Conservation (phyloP, 192 early-diverging fungal species). For the Rhizophlyctis rosea region DNA sequence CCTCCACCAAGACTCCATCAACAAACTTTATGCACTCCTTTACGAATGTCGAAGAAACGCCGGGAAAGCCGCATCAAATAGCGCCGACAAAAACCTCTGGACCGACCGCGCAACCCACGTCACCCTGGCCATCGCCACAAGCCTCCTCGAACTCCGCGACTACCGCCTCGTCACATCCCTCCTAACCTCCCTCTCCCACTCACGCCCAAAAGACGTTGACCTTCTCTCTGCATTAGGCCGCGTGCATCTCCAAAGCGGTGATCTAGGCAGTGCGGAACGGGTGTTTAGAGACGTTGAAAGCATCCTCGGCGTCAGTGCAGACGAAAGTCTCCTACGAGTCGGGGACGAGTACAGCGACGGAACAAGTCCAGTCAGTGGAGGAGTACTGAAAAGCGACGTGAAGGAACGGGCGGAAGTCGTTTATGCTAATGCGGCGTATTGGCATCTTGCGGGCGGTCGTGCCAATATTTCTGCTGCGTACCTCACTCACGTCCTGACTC, state of each 20-base stretch:
- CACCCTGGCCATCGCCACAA: conserved; percentile 25
- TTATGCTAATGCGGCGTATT: conserved; percentile 29
- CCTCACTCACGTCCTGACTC: conserved; percentile 32
- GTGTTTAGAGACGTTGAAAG: conserved; percentile 1
- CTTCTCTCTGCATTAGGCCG: conserved; percentile 30
- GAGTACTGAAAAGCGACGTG: no score
- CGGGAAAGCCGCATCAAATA: neutral
- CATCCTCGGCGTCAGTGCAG: neutral
- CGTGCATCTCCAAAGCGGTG: conserved; percentile 39
- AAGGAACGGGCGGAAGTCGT: conserved; percentile 18
- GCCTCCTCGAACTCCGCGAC: conserved; percentile 32
- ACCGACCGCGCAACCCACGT: conserved; percentile 8
- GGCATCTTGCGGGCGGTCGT: conserved; percentile 27
- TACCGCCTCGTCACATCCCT: conserved; percentile 22
- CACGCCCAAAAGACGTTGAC: conserved; percentile 10
- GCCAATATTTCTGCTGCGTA: conserved; percentile 11
- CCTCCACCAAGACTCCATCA: conserved; percentile 27
- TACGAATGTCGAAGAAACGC: conserved; percentile 1
- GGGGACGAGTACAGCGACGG: no score
- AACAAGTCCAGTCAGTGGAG: neutral
- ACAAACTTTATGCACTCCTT: conserved; percentile 27
- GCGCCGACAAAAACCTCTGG: neutral
- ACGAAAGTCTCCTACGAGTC: conserved; percentile 2
- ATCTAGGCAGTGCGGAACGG: conserved; percentile 19
- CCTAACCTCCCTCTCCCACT: conserved; percentile 5